phyloP scores from a whole-genome alignment of 768 basidiomycete species.

The Mycena polygramma region DNA sequence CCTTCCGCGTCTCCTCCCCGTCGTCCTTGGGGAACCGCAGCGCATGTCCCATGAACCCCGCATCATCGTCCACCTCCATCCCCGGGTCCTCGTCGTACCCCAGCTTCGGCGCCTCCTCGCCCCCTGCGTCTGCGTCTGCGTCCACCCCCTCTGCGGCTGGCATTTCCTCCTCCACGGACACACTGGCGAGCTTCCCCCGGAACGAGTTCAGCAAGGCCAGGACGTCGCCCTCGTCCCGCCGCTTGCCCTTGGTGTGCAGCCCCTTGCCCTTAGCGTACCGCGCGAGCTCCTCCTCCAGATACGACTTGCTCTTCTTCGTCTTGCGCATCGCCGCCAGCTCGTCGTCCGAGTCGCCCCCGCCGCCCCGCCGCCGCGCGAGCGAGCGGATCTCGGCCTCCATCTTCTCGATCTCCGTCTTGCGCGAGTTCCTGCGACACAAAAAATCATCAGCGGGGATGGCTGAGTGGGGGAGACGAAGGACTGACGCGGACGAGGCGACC shows the following conservation, averaged over 20 bases:
- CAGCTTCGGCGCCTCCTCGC: constrained; percentile 39
- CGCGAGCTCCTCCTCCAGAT: constrained; percentile 84
- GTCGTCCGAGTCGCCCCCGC: constrained; percentile 67
- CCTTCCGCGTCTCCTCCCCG: constrained; percentile 79
- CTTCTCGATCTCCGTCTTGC: constrained; percentile 83
- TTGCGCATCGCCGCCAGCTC: constrained; percentile 62
- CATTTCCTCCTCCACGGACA: constrained; percentile 29
- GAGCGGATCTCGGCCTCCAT: constrained; percentile 92
- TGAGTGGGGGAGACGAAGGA: background rate
- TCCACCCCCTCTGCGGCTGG: constrained; percentile 41
- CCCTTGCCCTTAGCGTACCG: constrained; percentile 81
- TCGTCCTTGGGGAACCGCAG: constrained; percentile 86
- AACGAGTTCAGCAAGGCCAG: constrained; percentile 79
- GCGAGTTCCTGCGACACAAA: constrained; percentile 65
- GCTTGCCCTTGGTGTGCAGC: constrained; percentile 67
- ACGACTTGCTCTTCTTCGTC: constrained; percentile 75
- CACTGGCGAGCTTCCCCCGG: constrained; percentile 74
- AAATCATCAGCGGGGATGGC: background rate
- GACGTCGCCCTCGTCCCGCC: constrained; percentile 80
- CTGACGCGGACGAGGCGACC: constrained; percentile 72
- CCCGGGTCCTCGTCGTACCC: constrained; percentile 58
- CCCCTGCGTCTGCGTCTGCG: constrained; percentile 37
- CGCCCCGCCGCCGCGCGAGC: constrained; percentile 71
- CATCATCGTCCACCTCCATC: constrained; percentile 85
- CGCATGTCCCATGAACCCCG: constrained; percentile 79